Evolutionary conservation across 2,329 filamentous ascomycete genomes (phyloP).

Genomic region (Amylocarpus encephaloides): DNA sequence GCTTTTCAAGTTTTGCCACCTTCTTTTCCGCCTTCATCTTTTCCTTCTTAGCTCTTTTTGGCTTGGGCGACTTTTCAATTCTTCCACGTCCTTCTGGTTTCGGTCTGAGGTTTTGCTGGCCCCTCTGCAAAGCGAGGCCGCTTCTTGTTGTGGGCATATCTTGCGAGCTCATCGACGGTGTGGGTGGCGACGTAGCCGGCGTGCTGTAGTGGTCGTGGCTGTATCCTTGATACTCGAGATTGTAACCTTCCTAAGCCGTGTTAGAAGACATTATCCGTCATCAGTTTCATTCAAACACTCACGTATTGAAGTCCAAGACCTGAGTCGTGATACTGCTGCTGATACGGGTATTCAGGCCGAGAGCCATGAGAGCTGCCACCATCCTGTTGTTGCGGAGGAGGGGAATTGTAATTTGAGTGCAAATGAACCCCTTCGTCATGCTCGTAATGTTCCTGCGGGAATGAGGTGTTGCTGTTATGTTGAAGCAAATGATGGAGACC

Average conservation of each 20-base stretch:
- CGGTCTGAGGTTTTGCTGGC: conserved; percentile 22
- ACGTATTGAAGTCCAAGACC: conserved; percentile 26
- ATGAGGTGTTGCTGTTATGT: conserved; percentile 35
- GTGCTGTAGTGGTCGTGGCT: conserved; percentile 43
- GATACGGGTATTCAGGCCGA: conserved; percentile 23
- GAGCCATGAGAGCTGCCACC: conserved; percentile 16
- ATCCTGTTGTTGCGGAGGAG: conserved; percentile 18
- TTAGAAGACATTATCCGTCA: conserved; percentile 10
- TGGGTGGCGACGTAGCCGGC: conserved; percentile 47
- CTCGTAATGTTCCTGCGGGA: conserved; percentile 24
- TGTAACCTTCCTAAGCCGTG: conserved; percentile 20
- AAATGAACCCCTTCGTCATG: conserved; percentile 20
- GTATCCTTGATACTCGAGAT: conserved; percentile 17
- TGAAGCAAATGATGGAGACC: conserved; percentile 40
- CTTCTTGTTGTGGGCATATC: conserved; percentile 28
- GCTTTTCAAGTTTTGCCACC: conserved; percentile 53
- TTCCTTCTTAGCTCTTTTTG: conserved; percentile 34
- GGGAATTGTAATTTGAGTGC: conserved; percentile 26
- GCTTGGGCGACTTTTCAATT: conserved; percentile 26
- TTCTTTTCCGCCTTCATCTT: conserved; percentile 39
- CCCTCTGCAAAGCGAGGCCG: conserved; percentile 21
- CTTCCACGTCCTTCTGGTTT: conserved; percentile 25
- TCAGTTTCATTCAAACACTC: conserved; percentile 4
- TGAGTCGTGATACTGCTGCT: conserved; percentile 25
- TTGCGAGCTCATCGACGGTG: conserved; percentile 32